A percentile compares a stretch with the other conserved stretches of the same genome.
phyloP scores from a whole-genome alignment of 2,329 filamentous ascomycete genomes.

The Aspergillus japonicus region DNA sequence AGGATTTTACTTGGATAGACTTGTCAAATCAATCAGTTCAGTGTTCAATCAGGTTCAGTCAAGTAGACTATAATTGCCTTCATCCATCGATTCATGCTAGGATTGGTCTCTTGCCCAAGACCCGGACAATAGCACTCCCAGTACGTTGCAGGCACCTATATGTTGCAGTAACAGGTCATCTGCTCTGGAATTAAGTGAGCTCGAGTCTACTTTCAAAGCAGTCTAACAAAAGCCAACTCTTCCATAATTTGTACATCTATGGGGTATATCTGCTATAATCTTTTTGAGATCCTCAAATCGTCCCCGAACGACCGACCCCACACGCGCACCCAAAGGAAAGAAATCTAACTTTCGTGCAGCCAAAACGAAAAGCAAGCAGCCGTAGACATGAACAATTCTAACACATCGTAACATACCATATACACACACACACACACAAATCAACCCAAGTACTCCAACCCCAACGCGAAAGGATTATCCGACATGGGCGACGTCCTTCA shows the following conservation, averaged over 20 bases:
- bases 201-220: too few relatives aligned
- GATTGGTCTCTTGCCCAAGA: too few relatives aligned
- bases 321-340: background rate
- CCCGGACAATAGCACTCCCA: too few relatives aligned
- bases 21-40: background rate
- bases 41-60: too few relatives aligned
- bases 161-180: too few relatives aligned
- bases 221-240: background rate
- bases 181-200: too few relatives aligned
- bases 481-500: background rate
- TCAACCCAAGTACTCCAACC: background rate
- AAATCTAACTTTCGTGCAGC: background rate
- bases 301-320: background rate
- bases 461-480: background rate
- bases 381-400: background rate
- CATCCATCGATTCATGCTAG: too few relatives aligned
- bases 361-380: background rate
- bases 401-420: background rate
- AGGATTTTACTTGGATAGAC: background rate
- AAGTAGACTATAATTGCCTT: too few relatives aligned
- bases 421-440: background rate
- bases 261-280: constrained; percentile 18
- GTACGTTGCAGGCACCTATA: too few relatives aligned
- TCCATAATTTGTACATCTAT: constrained; percentile 9
- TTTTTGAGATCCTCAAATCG: background rate